Evolutionary conservation across 2,329 filamentous ascomycete genomes (phyloP), one percentile per base, ranked within the genome.

Genomic region (Diaporthe velutina): DNA sequence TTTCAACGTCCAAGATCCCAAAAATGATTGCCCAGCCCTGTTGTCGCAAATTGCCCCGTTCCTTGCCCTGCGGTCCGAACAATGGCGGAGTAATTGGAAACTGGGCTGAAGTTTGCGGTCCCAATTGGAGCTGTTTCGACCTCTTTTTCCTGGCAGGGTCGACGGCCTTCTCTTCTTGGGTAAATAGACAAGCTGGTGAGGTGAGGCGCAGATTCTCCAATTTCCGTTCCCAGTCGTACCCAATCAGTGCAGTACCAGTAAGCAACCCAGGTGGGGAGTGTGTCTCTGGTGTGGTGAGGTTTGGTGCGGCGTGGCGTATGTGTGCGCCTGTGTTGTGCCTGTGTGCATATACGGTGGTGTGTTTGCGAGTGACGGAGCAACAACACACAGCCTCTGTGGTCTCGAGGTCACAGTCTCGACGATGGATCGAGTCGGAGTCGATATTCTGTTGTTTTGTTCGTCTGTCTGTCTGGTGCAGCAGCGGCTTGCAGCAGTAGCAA

Each of bases 11-110:
- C 64, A 19, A 30, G n/a, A 50, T 45, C n/a, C 48, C n/a, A 35
- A 40, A 67, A 68, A 40, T 25, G 33, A 68, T 38, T 25, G 64
- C 33, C 64, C 33, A 68, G 64, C 48, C 48, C 64, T 68, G 64
- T 68, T 35, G 30, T 68, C 40, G 45, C 30, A 54, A 40, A 54
- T 54, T 68, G 64, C 33, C 48, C 64, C 48, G 64, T 54, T 28
- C 40, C 30, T 52, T 25, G 64, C 33, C 48, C 64, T 38, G 64
- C 15, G 45, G 48, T 35, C 10, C 30, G 35, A 54, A 54, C 48
- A 54, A 68, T 68, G 48, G 45, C 64, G 64, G 48, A 38, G 48
- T 40, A 68, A 68, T 40, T 68, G 40, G 48, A 54, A 38, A 28
- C 48, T 68, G n/a, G 15, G 64, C 48, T 40, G 30, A 68, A 48